Evolutionary conservation across 2,329 filamentous ascomycete species (phyloP).

Genomic region (Cordyceps militaris): DNA sequence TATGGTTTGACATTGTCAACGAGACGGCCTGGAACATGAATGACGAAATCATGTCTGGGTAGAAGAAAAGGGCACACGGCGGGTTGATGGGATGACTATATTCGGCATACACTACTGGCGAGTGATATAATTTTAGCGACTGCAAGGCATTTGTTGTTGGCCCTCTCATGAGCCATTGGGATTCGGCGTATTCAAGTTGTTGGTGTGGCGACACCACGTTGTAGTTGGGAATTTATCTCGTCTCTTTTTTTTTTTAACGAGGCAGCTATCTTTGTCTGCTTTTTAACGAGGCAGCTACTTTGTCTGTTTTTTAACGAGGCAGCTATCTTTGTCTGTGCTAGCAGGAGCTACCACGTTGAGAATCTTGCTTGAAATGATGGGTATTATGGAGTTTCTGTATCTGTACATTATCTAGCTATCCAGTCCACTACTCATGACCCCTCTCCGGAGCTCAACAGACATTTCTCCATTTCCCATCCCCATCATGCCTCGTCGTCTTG

Average conservation of each 20-base stretch:
- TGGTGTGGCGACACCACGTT: background rate
- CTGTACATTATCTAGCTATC: background rate
- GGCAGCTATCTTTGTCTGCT: no score
- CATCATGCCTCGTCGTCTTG: background rate
- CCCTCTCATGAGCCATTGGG: background rate
- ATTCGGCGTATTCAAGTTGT: background rate
- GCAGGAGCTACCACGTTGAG: background rate
- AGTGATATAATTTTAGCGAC: background rate
- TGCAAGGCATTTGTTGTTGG: background rate
- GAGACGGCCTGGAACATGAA: conserved; percentile 14
- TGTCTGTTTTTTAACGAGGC: no score
- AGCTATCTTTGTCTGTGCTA: background rate
- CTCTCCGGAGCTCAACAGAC: no score
- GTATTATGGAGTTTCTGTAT: background rate
- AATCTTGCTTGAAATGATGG: background rate
- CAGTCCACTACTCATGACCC: background rate
- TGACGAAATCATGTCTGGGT: conserved; percentile 14
- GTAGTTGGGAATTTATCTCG: background rate
- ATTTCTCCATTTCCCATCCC: background rate
- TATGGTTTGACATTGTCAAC: conserved; percentile 14
- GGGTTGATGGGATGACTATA: background rate
- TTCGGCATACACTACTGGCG: background rate
- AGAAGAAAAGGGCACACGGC: background rate
- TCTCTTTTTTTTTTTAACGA: no score
- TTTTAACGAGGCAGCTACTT: no score